These are phyloP conservation scores for Cytospora paraplurivora DNA, from an alignment of 2,329 filamentous ascomycete species.

Conservation along the genomic window DNA sequence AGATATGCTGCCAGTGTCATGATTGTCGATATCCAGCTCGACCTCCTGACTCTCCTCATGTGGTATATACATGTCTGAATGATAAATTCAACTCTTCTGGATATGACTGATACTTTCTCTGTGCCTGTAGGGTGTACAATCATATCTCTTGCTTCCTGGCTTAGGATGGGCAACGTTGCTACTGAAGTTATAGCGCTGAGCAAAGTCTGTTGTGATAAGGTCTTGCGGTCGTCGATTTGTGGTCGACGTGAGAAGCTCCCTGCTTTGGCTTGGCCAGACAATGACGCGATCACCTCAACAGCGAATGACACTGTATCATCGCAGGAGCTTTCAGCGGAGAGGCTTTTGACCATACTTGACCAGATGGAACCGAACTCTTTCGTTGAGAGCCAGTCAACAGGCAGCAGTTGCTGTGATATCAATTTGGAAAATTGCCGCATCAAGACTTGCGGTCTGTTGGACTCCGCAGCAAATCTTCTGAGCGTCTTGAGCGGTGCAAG, in stretches of 20 bases:
- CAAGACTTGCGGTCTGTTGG: conserved; percentile 38
- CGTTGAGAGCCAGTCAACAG: conserved; percentile 48
- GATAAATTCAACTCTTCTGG: conserved; percentile 34
- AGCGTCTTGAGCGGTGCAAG: conserved; percentile 41
- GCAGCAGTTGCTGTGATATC: conserved; percentile 40
- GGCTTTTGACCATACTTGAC: conserved; percentile 40
- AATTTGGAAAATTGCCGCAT: conserved; percentile 43
- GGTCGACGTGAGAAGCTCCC: conserved; percentile 6
- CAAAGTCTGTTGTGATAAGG: conserved; percentile 42
- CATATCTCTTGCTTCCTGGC: conserved; percentile 25
- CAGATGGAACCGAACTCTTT: conserved; percentile 45
- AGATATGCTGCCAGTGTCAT: conserved; percentile 24
- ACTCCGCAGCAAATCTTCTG: conserved; percentile 38
- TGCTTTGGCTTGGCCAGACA: conserved; percentile 31
- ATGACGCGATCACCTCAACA: conserved; percentile 38
- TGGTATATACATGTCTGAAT: conserved; percentile 31
- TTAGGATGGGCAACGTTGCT: conserved; percentile 40
- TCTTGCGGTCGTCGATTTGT: conserved; percentile 25
- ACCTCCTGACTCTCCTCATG: conserved; percentile 22
- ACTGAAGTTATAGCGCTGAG: conserved; percentile 46
- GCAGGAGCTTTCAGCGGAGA: conserved; percentile 39
- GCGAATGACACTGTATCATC: conserved; percentile 43
- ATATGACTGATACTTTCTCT: conserved; percentile 24
- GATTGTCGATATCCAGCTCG: conserved; percentile 22
- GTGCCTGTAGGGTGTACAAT: background rate